phyloP scores from a whole-genome alignment of 805 yeast species.

The Ogataea pini region DNA sequence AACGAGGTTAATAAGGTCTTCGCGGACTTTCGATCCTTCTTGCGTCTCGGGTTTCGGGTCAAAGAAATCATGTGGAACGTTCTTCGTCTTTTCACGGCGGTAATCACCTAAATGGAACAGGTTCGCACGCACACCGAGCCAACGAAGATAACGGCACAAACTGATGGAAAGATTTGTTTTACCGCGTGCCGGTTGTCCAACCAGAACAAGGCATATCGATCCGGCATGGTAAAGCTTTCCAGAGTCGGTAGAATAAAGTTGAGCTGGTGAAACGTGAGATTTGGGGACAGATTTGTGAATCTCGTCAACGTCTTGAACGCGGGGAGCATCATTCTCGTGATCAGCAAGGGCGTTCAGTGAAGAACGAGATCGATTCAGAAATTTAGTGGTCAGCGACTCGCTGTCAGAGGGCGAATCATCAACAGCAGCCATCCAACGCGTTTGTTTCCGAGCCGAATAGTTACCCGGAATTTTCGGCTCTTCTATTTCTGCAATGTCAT shows the following conservation, averaged over 20 bases:
- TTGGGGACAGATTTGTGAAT: constrained; percentile 66
- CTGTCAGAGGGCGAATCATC: constrained; percentile 13
- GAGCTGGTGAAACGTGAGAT: constrained; percentile 83
- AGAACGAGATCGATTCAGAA: constrained; percentile 9
- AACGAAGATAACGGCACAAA: constrained; percentile 85
- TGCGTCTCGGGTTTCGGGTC: constrained; percentile 49
- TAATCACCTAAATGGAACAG: constrained; percentile 92
- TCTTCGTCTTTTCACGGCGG: constrained; percentile 57
- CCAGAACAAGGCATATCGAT: constrained; percentile 80
- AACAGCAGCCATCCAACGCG: constrained; percentile 46
- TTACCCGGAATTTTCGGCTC: constrained; percentile 50
- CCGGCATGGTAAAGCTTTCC: constrained; percentile 97
- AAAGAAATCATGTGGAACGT: constrained; percentile 70
- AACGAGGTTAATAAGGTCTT: constrained; percentile 61
- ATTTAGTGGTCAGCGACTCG: constrained; percentile 18
- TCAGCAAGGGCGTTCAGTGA: background rate
- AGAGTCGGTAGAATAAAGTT: constrained; percentile 86
- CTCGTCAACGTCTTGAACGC: constrained; percentile 45
- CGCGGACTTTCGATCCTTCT: constrained; percentile 55
- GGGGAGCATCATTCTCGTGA: too few species aligned
- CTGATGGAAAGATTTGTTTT: constrained; percentile 92
- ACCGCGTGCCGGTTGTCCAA: constrained; percentile 95
- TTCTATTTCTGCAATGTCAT: constrained; percentile 36
- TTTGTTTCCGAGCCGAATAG: constrained; percentile 55
- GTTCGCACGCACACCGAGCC: constrained; percentile 95